Conservation (phyloP, 2,329 filamentous ascomycete species). For the Phymatotrichopsis omnivora region DNA sequence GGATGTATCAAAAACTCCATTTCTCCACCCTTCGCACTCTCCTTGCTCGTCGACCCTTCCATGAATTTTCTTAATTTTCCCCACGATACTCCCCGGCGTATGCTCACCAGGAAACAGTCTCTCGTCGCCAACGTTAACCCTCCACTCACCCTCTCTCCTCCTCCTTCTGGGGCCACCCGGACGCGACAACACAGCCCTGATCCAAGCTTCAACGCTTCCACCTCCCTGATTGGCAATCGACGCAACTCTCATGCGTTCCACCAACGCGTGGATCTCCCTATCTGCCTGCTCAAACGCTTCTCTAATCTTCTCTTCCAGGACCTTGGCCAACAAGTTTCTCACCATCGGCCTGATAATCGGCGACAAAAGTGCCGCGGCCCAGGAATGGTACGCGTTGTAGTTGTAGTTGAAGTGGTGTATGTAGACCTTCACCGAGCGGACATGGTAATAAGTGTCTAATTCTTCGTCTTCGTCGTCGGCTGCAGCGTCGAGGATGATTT, state of each 20-base stretch:
- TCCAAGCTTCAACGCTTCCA: slow-evolving; percentile 27
- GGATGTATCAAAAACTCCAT: slow-evolving; percentile 27
- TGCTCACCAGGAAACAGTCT: slow-evolving; percentile 26
- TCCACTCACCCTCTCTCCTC: slow-evolving; percentile 7
- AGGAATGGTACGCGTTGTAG: slow-evolving; percentile 27
- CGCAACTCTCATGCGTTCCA: slow-evolving; percentile 24
- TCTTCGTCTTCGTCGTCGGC: slow-evolving; percentile 19
- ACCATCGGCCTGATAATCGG: slow-evolving; percentile 23
- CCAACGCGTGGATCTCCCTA: slow-evolving; percentile 23
- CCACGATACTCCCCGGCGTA: slow-evolving; percentile 18
- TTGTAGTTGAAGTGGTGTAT: slow-evolving; percentile 26
- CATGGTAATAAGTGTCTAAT: slow-evolving; percentile 22
- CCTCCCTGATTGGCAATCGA: slow-evolving; percentile 24
- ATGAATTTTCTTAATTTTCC: slow-evolving; percentile 16
- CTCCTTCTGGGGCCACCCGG: slow-evolving; percentile 10
- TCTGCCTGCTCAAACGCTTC: slow-evolving; percentile 19
- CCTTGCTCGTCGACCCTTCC: slow-evolving; percentile 14
- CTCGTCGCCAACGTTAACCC: slow-evolving; percentile 20
- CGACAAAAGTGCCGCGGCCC: slow-evolving; percentile 22
- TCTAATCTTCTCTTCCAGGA: slow-evolving; percentile 24
- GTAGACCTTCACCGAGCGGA: slow-evolving; percentile 20
- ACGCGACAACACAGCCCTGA: slow-evolving; percentile 24
- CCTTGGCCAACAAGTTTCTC: slow-evolving; percentile 15
- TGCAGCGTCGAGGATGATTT: slow-evolving; percentile 22
- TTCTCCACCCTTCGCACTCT: slow-evolving; percentile 24